phyloP scores from a whole-genome alignment of 306 rosid species.

The Erythrophleum fordii region DNA sequence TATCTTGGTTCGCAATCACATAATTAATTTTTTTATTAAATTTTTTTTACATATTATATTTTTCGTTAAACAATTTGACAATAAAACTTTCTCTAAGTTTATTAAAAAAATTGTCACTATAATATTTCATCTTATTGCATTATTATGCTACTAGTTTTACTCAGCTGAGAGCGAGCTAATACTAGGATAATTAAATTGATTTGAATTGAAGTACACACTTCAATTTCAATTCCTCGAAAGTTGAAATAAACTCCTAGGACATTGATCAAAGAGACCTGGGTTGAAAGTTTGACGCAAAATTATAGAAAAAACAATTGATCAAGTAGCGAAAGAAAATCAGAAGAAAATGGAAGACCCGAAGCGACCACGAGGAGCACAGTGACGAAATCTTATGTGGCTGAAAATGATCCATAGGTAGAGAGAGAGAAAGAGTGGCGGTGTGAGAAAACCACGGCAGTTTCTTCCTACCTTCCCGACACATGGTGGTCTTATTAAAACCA shows the following conservation, averaged over 20 bases:
- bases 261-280: neutral
- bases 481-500: constrained; percentile 56
- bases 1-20: no score
- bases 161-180: neutral
- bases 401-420: neutral
- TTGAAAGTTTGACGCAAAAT: neutral
- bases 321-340: neutral
- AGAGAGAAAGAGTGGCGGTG: constrained; percentile 38
- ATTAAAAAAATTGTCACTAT: no score
- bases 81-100: no score
- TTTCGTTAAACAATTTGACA: no score
- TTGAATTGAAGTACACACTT: neutral
- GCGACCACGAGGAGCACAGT: constrained; percentile 64
- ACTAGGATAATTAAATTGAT: neutral
- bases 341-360: constrained; percentile 33
- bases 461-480: constrained; percentile 67
- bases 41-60: no score
- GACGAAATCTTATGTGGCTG: constrained; percentile 15
- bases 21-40: no score
- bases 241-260: constrained; percentile 5
- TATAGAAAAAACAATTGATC: neutral
- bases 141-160: neutral
- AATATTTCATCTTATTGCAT: no score
- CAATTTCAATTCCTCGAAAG: neutral
- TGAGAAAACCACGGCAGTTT: constrained; percentile 71